phyloP scores from a whole-genome alignment of 108 stramenopile genomes.

The Pseudonitzschia multiseries region DNA sequence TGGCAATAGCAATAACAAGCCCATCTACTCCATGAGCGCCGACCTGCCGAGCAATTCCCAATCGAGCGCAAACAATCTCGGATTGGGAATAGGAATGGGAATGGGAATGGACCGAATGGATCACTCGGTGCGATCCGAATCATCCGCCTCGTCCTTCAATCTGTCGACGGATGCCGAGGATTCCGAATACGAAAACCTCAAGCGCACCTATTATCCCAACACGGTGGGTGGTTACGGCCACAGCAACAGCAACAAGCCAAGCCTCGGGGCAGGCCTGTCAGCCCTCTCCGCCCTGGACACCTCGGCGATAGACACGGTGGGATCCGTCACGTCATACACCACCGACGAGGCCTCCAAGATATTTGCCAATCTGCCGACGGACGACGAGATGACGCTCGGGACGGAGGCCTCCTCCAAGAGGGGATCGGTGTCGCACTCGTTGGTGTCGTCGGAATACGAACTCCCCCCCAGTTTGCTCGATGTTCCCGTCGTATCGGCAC shows the following conservation, averaged over 20 bases:
- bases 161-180: constrained; percentile 78
- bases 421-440: not conserved
- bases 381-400: constrained; percentile 43
- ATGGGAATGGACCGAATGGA: not conserved
- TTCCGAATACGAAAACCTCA: constrained; percentile 66
- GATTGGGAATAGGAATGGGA: constrained; percentile 26
- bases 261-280: not conserved
- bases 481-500: too few species aligned
- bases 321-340: constrained; percentile 30
- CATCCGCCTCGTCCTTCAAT: constrained; percentile 46
- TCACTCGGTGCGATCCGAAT: constrained; percentile 15
- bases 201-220: constrained; percentile 15
- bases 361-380: constrained; percentile 59
- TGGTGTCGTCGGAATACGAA: not conserved
- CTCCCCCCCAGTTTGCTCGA: constrained; percentile 20
- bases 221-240: not conserved
- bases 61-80: constrained; percentile 21
- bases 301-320: constrained; percentile 14
- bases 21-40: constrained; percentile 28
- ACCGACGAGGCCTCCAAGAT: constrained; percentile 43
- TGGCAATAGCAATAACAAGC: not conserved
- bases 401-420: constrained; percentile 38
- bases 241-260: not conserved
- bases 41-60: constrained; percentile 14
- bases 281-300: constrained; percentile 20